Evolutionary conservation across 495 filamentous ascomycete species (phyloP).

Genomic region (Penicillium atrosanguineum): DNA sequence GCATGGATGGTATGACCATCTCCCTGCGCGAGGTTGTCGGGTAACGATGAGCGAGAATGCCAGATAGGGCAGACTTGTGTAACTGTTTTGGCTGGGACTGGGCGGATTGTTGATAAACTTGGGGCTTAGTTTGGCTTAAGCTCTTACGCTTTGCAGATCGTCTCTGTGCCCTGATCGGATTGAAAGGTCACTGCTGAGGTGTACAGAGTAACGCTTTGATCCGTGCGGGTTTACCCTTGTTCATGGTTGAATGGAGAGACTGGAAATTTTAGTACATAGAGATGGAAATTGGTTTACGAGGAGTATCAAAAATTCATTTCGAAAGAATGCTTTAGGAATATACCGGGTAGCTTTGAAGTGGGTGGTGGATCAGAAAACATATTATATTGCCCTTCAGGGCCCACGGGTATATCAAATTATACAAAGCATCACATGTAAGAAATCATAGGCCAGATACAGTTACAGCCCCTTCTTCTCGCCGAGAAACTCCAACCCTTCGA

Average conservation of each 20-base stretch:
- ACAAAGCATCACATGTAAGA: too few relatives aligned
- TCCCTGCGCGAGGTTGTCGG: neutral
- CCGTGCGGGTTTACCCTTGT: too few relatives aligned
- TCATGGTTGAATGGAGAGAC: too few relatives aligned
- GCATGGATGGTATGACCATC: neutral
- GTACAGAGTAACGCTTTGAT: neutral
- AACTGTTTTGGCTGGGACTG: neutral
- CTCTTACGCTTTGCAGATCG: neutral
- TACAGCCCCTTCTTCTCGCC: slow-evolving; percentile 1
- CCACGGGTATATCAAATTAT: too few relatives aligned
- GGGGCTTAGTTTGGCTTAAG: neutral
- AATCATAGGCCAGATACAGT: neutral
- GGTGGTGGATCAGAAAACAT: slow-evolving; percentile 16
- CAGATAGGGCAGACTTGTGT: neutral
- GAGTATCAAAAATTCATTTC: neutral
- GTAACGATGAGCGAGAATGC: neutral
- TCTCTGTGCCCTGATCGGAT: neutral
- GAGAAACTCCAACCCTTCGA: slow-evolving; percentile 1
- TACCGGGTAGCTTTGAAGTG: slow-evolving; percentile 24
- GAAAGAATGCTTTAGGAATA: slow-evolving; percentile 38
- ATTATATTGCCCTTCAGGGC: slow-evolving; percentile 1
- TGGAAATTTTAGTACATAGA: neutral
- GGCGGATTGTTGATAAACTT: neutral
- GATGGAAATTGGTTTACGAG: neutral
- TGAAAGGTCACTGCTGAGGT: neutral